Evolutionary conservation across 768 basidiomycete species (phyloP), one percentile per base, ranked within the genome.

Genomic region (Hortiboletus flavorubellus): DNA sequence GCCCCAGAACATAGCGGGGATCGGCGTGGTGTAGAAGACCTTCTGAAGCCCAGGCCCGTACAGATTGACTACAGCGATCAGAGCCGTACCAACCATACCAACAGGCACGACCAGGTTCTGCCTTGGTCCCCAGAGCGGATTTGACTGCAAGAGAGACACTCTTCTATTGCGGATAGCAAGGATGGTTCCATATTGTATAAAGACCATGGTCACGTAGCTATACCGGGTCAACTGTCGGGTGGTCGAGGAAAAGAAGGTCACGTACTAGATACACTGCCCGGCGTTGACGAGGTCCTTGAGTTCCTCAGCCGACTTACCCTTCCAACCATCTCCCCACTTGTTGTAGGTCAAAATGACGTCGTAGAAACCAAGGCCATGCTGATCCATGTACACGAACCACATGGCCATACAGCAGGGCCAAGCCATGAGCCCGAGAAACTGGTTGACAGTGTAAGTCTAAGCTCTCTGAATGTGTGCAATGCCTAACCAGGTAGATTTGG

Each of bases 181-280:
- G 16, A 79, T 66, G 34, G 53, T 70, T 5, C 77, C 76, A 40
- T 72, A 79, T 55, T 78, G 77, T 16, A 79, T 63, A 54, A 78
- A 72, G 40, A 80, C 79, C 62, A 80, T 72, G 16, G 79, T 76
- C 50, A 79, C 74, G 53, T 79, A 79, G 58, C 77, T 78, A 49
- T 34, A 12, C 31, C n/a, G 0, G 33, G 46, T 57, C 44, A 54
- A 14, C 12, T 5, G 8, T 52, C 12, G 5, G 7, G 45, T 31
- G 34, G 6, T 42, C 12, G 3, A 35, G 40, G 18, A 21, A 29
- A 41, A 50, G 37, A n/a, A 33, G 16, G 5, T 14, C 16, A 42
- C 78, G 37, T 56, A 79, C 77, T 77, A 79, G 43, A 75, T 70
- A 56, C 79, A 77, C 55, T 80, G 76, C 18, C 78, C 78, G 1